Conservation (phyloP, 306 rosid genomes). For the peach (Prunus persica) region Prunus_persica_NCBIv2 NC_034012.1:479501-480000, state of each 20-base stretch:
- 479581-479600: constrained; percentile 19
- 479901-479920: constrained; percentile 75
- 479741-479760: constrained; percentile 48
- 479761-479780: constrained; percentile 84
- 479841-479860: constrained; percentile 84
- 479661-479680: constrained; percentile 86
- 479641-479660: constrained; percentile 81
- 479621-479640: constrained; percentile 86
- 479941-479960: constrained; percentile 67
- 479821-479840: constrained; percentile 71
- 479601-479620: constrained; percentile 70
- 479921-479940: constrained; percentile 57
- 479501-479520: not conserved
- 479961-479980: constrained; percentile 66
- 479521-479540: not conserved
- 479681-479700: constrained; percentile 97
- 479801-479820: constrained; percentile 84
- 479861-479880: constrained; percentile 89
- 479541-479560: not conserved
- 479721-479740: constrained; percentile 89
- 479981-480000: constrained; percentile 70
- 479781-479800: constrained; percentile 68
- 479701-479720: constrained; percentile 76
- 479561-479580: constrained; percentile 1
- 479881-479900: constrained; percentile 60